These are phyloP conservation scores for Thecamonas trahens DNA, from an alignment of 78 protist species.

Conservation along the genomic window DNA sequence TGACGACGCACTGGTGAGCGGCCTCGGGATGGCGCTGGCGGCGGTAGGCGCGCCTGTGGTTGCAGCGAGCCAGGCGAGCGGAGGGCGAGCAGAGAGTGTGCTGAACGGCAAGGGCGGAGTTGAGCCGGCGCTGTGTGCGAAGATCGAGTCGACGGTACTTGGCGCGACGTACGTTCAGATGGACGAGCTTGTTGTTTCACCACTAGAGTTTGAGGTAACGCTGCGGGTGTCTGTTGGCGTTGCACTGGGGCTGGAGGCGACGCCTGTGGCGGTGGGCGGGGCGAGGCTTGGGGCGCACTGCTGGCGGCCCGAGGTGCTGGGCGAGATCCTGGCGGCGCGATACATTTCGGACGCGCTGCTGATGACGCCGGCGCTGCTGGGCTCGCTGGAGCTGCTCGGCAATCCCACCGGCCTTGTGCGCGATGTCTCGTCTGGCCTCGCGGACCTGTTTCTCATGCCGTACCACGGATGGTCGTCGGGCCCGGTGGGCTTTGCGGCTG, in stretches of 20 bases:
- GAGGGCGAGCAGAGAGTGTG: too few species aligned
- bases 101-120: too few species aligned
- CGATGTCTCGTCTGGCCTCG: background rate
- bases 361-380: background rate
- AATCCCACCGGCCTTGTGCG: background rate
- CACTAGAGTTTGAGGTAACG: too few species aligned
- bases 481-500: background rate
- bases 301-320: background rate
- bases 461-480: background rate
- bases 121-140: too few species aligned
- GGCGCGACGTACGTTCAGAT: too few species aligned
- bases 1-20: too few species aligned
- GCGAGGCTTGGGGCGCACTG: background rate
- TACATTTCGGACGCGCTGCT: background rate
- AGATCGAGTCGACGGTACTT: too few species aligned
- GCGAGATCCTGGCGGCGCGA: background rate
- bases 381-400: constrained; percentile 9
- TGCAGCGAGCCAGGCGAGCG: too few species aligned
- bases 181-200: too few species aligned
- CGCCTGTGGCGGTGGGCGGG: background rate
- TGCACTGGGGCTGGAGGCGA: background rate
- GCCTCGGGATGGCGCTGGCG: too few species aligned
- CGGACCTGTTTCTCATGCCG: background rate
- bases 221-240: background rate
- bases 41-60: too few species aligned